Base-by-base conservation (phyloP, 805 yeast species). In the Nakazawaea ishiwadae region DNA sequence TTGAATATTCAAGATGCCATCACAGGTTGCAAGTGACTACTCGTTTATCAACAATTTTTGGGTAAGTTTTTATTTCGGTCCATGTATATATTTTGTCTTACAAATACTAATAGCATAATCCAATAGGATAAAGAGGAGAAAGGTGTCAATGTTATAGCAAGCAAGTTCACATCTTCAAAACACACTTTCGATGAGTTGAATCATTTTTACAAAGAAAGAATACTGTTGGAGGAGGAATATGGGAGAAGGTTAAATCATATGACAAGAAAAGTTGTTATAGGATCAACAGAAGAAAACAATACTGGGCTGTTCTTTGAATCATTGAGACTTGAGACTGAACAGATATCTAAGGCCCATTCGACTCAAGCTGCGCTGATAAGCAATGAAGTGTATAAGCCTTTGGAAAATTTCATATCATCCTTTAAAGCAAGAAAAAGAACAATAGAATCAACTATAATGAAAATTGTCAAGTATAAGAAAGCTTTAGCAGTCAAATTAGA, bases 201-300 rank as follows among this genome's bases (percentile, higher is more conserved):
- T 7, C 49, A 53, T 1, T 77, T 71, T 47, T 77, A 76, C 58
- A 72, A 66, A 44, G 84, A 79, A 43, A 63, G 81, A 29, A 62
- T 74, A 1, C 65, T 74, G 12, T 72, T 88, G 30, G 96, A 87
- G 52, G 83, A 79, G 46, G 96, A 88, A 19, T 85, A 84, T 53
- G 63, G 80, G 29, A 71, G 75, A 42, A 71, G 69, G 44, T 57
- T 88, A 49, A 63, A 63, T 33, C 66, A 71, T 12, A 61, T 87
- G 17, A 63, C 84, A 16, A 60, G 63, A 37, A 71, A 68, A 49
- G 51, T 64, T 1, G 8, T 8, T 7, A 58, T 78, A 4, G 90
- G 89, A 1, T 54, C 73, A 3, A 67, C 65, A 43, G 86, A 79
- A 49, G 66, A 74, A 0, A 91, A 90, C 0, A 61, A 78, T 0